These are phyloP conservation scores for Paradendryphiella salina DNA, from an alignment of 2,329 filamentous ascomycete genomes.

Conservation along the genomic window DNA sequence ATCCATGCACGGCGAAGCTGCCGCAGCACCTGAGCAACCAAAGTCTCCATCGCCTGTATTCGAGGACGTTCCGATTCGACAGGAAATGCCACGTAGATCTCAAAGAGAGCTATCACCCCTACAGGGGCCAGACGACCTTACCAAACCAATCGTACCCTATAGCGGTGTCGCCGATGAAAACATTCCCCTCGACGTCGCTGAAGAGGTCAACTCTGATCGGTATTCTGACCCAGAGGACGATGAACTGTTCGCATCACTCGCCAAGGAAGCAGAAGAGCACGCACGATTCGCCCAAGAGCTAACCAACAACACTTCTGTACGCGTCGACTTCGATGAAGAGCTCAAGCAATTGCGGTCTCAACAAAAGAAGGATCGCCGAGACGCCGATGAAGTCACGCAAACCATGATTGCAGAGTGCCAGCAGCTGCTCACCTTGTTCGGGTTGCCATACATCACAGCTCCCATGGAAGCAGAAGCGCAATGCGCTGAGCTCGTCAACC, in stretches of 20 bases:
- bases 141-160: slow-evolving; percentile 35
- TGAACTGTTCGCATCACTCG: slow-evolving; percentile 82
- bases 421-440: slow-evolving; percentile 84
- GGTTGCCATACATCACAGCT: slow-evolving; percentile 92
- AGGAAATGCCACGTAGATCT: slow-evolving; percentile 15
- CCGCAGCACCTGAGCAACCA: slow-evolving; percentile 12
- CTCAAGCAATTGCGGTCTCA: slow-evolving; percentile 85
- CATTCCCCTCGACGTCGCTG: slow-evolving; percentile 29
- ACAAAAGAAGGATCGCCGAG: slow-evolving; percentile 92
- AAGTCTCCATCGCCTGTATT: slow-evolving; percentile 56
- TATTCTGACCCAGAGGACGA: slow-evolving; percentile 88
- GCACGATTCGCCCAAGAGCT: slow-evolving; percentile 87
- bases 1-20: slow-evolving; percentile 20
- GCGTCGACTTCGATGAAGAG: slow-evolving; percentile 82
- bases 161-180: slow-evolving; percentile 40
- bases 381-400: slow-evolving; percentile 95
- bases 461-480: slow-evolving; percentile 99
- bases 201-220: slow-evolving; percentile 39
- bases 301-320: slow-evolving; percentile 70
- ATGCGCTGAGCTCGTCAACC: slow-evolving; percentile 83
- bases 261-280: slow-evolving; percentile 89
- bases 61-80: slow-evolving; percentile 52
- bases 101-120: slow-evolving; percentile 33
- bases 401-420: slow-evolving; percentile 97
- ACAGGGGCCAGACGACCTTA: slow-evolving; percentile 36